Conservation (phyloP, 441 rosid genomes). For the Jatropha multifida region DNA sequence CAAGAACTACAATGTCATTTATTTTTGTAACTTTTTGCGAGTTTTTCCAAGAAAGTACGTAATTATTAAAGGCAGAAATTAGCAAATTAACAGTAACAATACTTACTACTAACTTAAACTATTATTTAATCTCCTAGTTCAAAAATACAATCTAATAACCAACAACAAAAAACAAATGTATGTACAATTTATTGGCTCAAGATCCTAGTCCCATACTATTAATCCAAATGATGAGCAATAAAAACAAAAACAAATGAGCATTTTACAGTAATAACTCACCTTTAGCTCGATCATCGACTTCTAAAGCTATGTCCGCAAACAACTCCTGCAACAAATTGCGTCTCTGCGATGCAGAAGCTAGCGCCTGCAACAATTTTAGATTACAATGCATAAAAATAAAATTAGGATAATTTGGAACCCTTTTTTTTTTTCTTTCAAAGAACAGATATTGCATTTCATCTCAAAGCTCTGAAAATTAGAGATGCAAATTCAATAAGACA, state of each 20-base stretch:
- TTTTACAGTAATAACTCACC: constrained; percentile 41
- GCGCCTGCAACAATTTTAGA: constrained; percentile 48
- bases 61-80: too few species aligned
- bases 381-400: background rate
- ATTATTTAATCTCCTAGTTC: background rate
- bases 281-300: constrained; percentile 90
- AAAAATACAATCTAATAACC: background rate
- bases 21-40: too few species aligned
- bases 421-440: background rate
- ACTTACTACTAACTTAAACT: too few species aligned
- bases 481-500: too few species aligned
- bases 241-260: background rate
- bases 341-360: constrained; percentile 77
- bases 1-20: too few species aligned
- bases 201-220: background rate
- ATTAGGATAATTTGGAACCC: background rate
- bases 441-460: background rate
- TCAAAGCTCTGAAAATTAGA: background rate
- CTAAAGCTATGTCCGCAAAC: constrained; percentile 92
- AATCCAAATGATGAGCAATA: background rate
- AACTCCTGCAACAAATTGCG: constrained; percentile 79
- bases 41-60: too few species aligned
- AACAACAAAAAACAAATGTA: background rate
- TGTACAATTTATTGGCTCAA: background rate
- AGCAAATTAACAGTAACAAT: too few species aligned